Evolutionary conservation across 192 early-diverging fungal species (phyloP).

Genomic region (Spizellomyces sp.): DNA sequence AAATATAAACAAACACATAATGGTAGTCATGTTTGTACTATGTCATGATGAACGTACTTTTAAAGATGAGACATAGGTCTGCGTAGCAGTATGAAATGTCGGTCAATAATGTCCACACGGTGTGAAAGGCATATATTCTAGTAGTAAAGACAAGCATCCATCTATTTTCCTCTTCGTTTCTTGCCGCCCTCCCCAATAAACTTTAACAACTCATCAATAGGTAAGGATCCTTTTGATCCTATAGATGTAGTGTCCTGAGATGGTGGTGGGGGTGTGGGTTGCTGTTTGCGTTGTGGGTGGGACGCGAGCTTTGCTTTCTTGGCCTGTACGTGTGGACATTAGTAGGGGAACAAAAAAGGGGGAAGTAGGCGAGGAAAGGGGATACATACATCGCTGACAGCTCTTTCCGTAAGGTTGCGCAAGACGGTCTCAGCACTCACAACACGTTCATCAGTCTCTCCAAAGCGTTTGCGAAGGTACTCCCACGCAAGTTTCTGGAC

Average conservation of each 20-base stretch:
- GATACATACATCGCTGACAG: constrained; percentile 20
- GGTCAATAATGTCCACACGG: no score
- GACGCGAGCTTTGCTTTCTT: constrained; percentile 6
- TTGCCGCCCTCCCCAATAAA: constrained; percentile 42
- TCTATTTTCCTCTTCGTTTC: background rate
- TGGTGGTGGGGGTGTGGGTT: constrained; percentile 34
- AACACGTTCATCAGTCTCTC: constrained; percentile 72
- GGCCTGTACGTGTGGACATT: constrained; percentile 8
- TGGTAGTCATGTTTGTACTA: no score
- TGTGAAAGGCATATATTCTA: no score
- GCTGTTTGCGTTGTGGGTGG: constrained; percentile 3
- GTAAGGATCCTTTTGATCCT: constrained; percentile 63
- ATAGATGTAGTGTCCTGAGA: constrained; percentile 28
- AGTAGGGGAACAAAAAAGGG: background rate
- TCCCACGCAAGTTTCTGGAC: constrained; percentile 69
- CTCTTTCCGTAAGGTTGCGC: constrained; percentile 12
- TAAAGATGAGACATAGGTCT: no score
- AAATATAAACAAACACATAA: no score
- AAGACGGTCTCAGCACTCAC: constrained; percentile 40
- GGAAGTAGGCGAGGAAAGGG: background rate
- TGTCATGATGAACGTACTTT: no score
- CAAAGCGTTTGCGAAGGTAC: constrained; percentile 61
- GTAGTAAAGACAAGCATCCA: background rate
- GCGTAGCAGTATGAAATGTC: no score
- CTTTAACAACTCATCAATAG: constrained; percentile 77